These are phyloP conservation scores for Salix viminalis DNA, from an alignment of 345 rosid species.

Conservation along the genomic window DNA sequence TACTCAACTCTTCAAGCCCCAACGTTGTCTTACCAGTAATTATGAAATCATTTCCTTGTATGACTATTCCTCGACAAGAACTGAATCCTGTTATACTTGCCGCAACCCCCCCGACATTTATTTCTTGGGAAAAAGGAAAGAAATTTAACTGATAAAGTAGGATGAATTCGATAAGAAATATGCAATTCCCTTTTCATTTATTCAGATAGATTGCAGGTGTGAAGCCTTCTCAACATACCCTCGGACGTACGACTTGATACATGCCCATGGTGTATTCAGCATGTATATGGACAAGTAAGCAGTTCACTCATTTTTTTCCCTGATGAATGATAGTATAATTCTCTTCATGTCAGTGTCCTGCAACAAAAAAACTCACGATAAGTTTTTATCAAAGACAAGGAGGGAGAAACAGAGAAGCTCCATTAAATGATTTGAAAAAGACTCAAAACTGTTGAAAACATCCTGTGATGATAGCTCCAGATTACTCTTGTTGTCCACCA, in stretches of 20 bases:
- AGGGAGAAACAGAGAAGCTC: too few relatives aligned
- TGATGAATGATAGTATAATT: too few relatives aligned
- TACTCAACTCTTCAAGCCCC: background rate
- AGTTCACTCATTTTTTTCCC: background rate
- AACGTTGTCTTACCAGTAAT: background rate
- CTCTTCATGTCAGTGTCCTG: background rate
- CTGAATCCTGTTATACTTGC: background rate
- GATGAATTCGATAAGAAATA: background rate
- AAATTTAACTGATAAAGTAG: too few relatives aligned
- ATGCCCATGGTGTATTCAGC: constrained; percentile 34
- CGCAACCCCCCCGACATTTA: background rate
- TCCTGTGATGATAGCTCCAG: too few relatives aligned
- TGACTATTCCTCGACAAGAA: background rate
- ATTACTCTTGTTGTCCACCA: too few relatives aligned
- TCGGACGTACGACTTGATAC: constrained; percentile 57
- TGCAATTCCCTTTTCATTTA: background rate
- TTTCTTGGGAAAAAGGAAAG: background rate
- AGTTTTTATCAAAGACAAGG: too few relatives aligned
- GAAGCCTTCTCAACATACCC: constrained; percentile 68
- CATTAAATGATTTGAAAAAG: too few relatives aligned
- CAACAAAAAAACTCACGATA: too few relatives aligned
- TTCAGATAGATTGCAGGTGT: constrained; percentile 33
- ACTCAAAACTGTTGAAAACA: too few relatives aligned
- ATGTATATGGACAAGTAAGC: constrained; percentile 18
- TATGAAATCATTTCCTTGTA: background rate